Base-by-base conservation (phyloP, 1,139 yeast species). In the Kodamaea anthophila region DNA sequence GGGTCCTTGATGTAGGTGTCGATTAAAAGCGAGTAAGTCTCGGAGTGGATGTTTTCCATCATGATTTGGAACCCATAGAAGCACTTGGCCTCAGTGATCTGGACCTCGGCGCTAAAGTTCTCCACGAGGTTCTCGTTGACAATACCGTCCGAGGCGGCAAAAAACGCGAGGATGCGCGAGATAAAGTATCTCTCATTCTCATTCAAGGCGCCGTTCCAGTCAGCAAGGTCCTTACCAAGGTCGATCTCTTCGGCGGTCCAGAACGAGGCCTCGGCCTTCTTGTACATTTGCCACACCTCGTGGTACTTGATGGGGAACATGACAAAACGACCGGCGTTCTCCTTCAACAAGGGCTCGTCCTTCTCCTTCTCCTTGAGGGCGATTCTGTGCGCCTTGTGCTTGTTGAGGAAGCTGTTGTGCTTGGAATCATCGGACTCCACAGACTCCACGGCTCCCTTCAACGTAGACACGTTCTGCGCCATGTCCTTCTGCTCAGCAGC, bases 201-300 rank as follows among this genome's bases (percentile, higher is more conserved):
- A 52, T 70, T 86, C 62, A 91, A 66, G 48, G 67, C 69, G 60
- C 80, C 69, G 53, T 84, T 86, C 96, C 97, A 88, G 65, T 91
- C 97, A 49, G 72, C 73, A 40, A 72, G 55, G 58, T 91, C 99
- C 69, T 91, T 91, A 40, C 94, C 79, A 46, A 91, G 72, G 60
- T 91, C 99, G 46, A 93, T 87, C 66, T 91, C 99, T 68, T 91
- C 99, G 33, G 98, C 96, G 30, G 98, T 91, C 99, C 99, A 91
- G 74, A 91, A 91, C 9, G 96, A 86, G 14, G 98, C 97, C 69
- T 91, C 98, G 24, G 97, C 96, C 65, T 88, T 87, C 70, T 91
- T 91, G 67, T 91, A 91, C 74, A 94, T 91, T 60, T 88, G 95
- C 97, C 98, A 91, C 52, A 93, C 84, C 65, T 91, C 97, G 57